Conservation (phyloP, 2,329 filamentous ascomycete species). For the Penicillium digitatum region DNA sequence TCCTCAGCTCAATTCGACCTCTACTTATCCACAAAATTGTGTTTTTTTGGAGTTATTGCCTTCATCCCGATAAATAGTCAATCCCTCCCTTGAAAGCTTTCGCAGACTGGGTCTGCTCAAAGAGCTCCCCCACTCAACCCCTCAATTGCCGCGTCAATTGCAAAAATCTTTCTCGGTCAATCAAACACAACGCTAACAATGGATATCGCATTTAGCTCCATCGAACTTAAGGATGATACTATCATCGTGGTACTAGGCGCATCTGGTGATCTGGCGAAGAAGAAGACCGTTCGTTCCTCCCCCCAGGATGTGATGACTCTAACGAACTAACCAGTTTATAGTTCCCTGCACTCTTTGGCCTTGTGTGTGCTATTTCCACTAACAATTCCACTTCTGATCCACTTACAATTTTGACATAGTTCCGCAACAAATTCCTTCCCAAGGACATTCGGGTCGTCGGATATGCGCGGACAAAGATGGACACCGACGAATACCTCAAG, state of each 20-base stretch:
- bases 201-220: constrained; percentile 55
- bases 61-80: neutral
- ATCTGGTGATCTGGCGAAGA: constrained; percentile 96
- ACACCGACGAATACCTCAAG: constrained; percentile 89
- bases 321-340: constrained; percentile 39
- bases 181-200: constrained; percentile 31
- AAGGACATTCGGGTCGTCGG: constrained; percentile 96
- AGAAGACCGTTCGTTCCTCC: constrained; percentile 83
- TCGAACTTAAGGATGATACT: constrained; percentile 98
- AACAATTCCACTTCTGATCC: neutral
- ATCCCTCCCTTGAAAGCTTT: neutral
- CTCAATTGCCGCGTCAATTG: constrained; percentile 13
- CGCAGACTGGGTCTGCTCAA: neutral
- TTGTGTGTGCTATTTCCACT: constrained; percentile 61
- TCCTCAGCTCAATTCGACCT: constrained; percentile 7
- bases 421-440: constrained; percentile 95
- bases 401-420: constrained; percentile 52
- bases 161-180: constrained; percentile 17
- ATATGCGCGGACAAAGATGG: constrained; percentile 99
- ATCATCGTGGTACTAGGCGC: constrained; percentile 94
- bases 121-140: constrained; percentile 16
- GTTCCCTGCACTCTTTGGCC: constrained; percentile 95
- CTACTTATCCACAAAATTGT: constrained; percentile 5
- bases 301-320: constrained; percentile 3
- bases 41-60: neutral